A percentile compares a stretch with the other conserved stretches of the same genome.
These are phyloP conservation scores for Colletotrichum sp. DNA, from an alignment of 2,329 filamentous ascomycete genomes.

Conservation along the genomic window DNA sequence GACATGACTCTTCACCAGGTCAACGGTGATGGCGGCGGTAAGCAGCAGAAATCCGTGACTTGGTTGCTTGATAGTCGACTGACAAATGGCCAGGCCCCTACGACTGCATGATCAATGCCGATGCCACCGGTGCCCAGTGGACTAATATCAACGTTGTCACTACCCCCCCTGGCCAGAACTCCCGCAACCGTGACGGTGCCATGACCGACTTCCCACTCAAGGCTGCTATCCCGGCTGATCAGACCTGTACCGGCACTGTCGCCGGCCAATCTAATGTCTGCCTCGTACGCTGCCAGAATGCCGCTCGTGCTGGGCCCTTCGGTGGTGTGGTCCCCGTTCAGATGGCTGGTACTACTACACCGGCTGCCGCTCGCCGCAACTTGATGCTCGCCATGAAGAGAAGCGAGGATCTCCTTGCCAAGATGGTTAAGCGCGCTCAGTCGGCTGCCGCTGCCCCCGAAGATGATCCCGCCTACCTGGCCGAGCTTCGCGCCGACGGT, in stretches of 20 bases:
- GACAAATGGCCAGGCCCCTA: conserved; percentile 46
- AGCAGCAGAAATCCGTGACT: background rate
- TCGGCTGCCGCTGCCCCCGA: conserved; percentile 15
- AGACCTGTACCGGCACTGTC: conserved; percentile 64
- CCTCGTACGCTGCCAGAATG: conserved; percentile 68
- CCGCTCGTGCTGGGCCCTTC: conserved; percentile 65
- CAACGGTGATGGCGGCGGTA: conserved; percentile 68
- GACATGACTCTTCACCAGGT: conserved; percentile 71
- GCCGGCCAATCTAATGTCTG: conserved; percentile 65
- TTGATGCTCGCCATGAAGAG: conserved; percentile 30
- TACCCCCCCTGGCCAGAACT: conserved; percentile 56
- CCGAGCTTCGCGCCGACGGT: conserved; percentile 24
- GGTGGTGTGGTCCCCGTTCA: conserved; percentile 66
- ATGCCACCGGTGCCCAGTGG: conserved; percentile 61
- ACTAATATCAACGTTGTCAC: conserved; percentile 58
- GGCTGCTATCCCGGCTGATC: conserved; percentile 59
- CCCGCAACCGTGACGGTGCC: conserved; percentile 49
- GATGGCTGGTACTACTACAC: conserved; percentile 35
- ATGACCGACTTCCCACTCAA: conserved; percentile 55
- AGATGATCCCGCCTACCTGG: conserved; percentile 21
- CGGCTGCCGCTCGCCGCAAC: conserved; percentile 26
- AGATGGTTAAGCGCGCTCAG: conserved; percentile 26
- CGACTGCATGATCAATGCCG: conserved; percentile 67
- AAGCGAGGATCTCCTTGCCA: conserved; percentile 22
- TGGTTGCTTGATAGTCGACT: background rate